A percentile compares a stretch with the other conserved stretches of the same genome.
These are phyloP conservation scores for Xanthoparmelia taractica DNA, from an alignment of 495 filamentous ascomycete species.

Conservation along the genomic window DNA sequence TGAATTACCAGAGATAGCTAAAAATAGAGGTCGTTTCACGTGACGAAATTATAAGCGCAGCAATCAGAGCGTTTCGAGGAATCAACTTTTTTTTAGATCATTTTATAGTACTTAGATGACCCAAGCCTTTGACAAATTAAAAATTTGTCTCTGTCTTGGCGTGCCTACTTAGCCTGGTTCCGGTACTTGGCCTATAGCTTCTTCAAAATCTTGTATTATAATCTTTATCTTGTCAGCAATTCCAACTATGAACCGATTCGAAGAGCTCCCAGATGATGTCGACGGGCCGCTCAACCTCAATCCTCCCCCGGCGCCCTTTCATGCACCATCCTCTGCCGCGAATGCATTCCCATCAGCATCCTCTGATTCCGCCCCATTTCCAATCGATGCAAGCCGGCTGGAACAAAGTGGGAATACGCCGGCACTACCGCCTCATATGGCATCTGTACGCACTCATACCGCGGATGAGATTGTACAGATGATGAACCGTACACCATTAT, in stretches of 20 bases:
- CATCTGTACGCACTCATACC: conserved; percentile 51
- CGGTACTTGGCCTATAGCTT: no score
- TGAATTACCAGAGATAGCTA: no score
- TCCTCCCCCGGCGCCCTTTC: conserved; percentile 9
- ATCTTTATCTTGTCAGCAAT: neutral
- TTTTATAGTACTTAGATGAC: no score
- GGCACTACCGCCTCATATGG: conserved; percentile 54
- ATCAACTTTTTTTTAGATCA: no score
- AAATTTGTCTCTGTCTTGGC: no score
- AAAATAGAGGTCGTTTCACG: no score
- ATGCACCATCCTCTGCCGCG: conserved; percentile 4
- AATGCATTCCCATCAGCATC: conserved; percentile 26
- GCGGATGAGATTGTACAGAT: conserved; percentile 64
- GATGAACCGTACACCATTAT: conserved; percentile 76
- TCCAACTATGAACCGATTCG: conserved; percentile 28
- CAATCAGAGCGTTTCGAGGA: no score
- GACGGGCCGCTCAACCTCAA: conserved; percentile 33
- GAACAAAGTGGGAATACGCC: conserved; percentile 29
- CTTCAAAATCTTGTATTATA: no score
- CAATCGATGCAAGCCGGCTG: conserved; percentile 36
- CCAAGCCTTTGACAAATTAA: no score
- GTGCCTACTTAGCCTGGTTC: no score
- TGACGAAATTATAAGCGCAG: no score
- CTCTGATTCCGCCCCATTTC: conserved; percentile 37
- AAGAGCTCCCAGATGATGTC: conserved; percentile 47